Percentiles rank a stretch among this genome's conserved stretches.
These are phyloP conservation scores for Agaricus blazei DNA, from an alignment of 768 basidiomycete species.

Conservation along the genomic window DNA sequence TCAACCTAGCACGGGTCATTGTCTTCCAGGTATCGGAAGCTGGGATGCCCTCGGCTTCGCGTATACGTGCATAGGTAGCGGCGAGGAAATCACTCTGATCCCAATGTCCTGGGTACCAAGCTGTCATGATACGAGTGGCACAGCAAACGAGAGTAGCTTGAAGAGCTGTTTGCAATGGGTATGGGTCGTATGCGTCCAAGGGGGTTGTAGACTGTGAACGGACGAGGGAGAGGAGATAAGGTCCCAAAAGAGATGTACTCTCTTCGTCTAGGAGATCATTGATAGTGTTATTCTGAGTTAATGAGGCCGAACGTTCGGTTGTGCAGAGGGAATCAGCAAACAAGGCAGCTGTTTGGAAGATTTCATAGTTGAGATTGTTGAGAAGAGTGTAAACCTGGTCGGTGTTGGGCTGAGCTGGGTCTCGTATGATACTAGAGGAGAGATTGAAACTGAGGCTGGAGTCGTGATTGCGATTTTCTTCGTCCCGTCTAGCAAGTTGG, in stretches of 20 bases:
- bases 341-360: constrained; percentile 35
- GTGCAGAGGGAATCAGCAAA: constrained; percentile 32
- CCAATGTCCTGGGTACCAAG: constrained; percentile 40
- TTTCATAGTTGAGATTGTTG: constrained; percentile 31
- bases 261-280: constrained; percentile 13
- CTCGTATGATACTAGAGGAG: constrained; percentile 5
- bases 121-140: constrained; percentile 32
- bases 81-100: constrained; percentile 34
- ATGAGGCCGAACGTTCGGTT: constrained; percentile 16
- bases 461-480: neutral
- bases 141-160: constrained; percentile 36
- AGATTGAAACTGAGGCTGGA: neutral
- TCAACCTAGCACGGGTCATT: constrained; percentile 16
- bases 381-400: constrained; percentile 12
- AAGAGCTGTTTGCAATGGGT: constrained; percentile 32
- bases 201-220: constrained; percentile 18
- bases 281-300: constrained; percentile 18
- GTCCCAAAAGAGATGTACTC: constrained; percentile 26
- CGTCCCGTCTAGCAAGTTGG: constrained; percentile 1
- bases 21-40: constrained; percentile 20
- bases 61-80: constrained; percentile 30
- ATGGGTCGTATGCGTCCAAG: constrained; percentile 23
- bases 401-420: neutral
- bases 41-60: constrained; percentile 15
- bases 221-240: constrained; percentile 25